Percentiles rank a stretch among this genome's conserved stretches.
Evolutionary conservation across 2,329 filamentous ascomycete species (phyloP).

Genomic region (Cordyceps farinosa): DNA sequence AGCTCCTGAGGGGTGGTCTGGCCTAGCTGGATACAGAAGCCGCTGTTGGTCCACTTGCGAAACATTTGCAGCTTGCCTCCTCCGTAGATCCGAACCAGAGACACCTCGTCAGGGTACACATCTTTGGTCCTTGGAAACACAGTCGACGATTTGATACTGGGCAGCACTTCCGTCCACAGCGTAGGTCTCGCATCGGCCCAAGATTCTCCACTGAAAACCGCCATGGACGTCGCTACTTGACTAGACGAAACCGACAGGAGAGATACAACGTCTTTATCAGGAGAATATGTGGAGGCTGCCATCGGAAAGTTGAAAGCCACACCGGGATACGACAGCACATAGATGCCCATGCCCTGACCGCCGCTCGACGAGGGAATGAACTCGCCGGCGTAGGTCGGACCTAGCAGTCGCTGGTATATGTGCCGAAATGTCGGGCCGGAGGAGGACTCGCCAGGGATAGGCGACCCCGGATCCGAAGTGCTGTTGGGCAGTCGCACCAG

Average conservation of each 20-base stretch:
- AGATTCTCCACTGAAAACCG: constrained; percentile 83
- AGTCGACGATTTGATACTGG: constrained; percentile 69
- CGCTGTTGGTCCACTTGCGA: constrained; percentile 63
- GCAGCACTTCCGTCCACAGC: constrained; percentile 71
- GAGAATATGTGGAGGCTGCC: constrained; percentile 68
- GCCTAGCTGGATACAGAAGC: constrained; percentile 71
- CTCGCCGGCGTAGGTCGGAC: constrained; percentile 90
- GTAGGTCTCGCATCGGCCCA: constrained; percentile 79
- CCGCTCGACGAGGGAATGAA: constrained; percentile 64
- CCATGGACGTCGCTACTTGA: constrained; percentile 78
- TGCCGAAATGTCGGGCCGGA: constrained; percentile 76
- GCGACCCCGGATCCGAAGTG: constrained; percentile 31
- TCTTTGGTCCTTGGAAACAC: constrained; percentile 70
- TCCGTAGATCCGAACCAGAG: constrained; percentile 72
- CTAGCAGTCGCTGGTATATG: constrained; percentile 90
- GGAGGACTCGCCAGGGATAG: constrained; percentile 31
- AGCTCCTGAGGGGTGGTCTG: constrained; percentile 91
- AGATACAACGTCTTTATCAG: constrained; percentile 76
- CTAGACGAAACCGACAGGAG: constrained; percentile 76
- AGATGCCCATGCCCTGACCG: constrained; percentile 62
- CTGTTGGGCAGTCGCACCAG: constrained; percentile 62
- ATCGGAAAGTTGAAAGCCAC: constrained; percentile 90
- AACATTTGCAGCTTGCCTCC: constrained; percentile 75
- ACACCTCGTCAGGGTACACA: constrained; percentile 82
- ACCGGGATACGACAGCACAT: constrained; percentile 90